A percentile compares a stretch with the other conserved stretches of the same genome.
phyloP scores from a whole-genome alignment of 768 basidiomycete species.

The Termitomyces sp. region DNA sequence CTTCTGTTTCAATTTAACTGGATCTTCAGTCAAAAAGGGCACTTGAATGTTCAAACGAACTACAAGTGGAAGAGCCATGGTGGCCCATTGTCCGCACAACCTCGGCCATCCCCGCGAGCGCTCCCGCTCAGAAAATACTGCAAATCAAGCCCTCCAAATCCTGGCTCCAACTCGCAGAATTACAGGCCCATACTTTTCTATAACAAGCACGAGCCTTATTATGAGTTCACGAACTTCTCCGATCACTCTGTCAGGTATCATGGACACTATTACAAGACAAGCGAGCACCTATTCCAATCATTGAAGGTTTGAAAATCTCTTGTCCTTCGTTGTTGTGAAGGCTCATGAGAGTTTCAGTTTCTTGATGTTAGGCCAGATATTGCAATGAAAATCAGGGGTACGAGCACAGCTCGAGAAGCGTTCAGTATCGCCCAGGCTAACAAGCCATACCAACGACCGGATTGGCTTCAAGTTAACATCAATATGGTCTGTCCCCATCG shows the following conservation, averaged over 20 bases:
- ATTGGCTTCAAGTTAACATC: conserved; percentile 68
- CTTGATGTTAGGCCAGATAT: conserved; percentile 52
- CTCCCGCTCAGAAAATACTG: conserved; percentile 1
- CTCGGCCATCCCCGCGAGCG: background rate
- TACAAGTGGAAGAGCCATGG: background rate
- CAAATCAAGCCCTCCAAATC: conserved; percentile 7
- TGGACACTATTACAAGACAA: conserved; percentile 65
- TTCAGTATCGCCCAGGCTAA: conserved; percentile 66
- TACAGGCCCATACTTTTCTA: conserved; percentile 54
- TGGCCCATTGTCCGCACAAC: conserved; percentile 6
- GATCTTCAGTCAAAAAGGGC: background rate
- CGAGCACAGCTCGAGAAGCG: conserved; percentile 54
- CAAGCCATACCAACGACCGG: conserved; percentile 52
- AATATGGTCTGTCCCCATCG: conserved; percentile 42
- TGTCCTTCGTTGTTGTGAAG: background rate
- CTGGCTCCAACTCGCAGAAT: background rate
- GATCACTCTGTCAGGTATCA: conserved; percentile 56
- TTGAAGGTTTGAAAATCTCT: conserved; percentile 46
- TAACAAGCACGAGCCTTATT: conserved; percentile 57
- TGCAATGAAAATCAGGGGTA: conserved; percentile 69
- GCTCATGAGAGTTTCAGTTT: conserved; percentile 40
- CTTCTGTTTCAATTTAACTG: background rate
- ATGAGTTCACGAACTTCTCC: conserved; percentile 76
- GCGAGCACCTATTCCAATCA: conserved; percentile 75
- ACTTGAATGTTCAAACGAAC: conserved; percentile 1